These are phyloP conservation scores for Apiotrichum porosum DNA, from an alignment of 1,284 basidiomycete species.

Conservation along the genomic window DNA sequence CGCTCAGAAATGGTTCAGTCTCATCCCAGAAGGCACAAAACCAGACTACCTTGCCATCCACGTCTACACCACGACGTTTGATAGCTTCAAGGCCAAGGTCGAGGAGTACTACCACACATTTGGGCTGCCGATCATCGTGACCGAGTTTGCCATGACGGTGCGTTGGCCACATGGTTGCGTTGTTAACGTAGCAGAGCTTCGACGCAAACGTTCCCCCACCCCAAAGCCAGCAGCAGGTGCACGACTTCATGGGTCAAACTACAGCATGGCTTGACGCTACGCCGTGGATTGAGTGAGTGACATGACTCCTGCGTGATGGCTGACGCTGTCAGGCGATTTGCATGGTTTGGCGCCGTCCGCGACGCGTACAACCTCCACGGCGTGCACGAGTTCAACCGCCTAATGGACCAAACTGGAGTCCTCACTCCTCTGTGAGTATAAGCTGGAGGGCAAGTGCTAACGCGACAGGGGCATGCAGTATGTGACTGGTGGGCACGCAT, in stretches of 20 bases:
- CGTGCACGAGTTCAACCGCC: conserved; percentile 31
- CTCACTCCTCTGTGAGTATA: conserved; percentile 31
- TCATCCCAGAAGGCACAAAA: conserved; percentile 21
- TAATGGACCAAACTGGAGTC: conserved; percentile 29
- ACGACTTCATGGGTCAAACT: conserved; percentile 40
- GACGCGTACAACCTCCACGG: conserved; percentile 25
- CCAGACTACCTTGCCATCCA: conserved; percentile 40
- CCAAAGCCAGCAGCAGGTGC: conserved; percentile 34
- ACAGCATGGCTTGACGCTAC: conserved; percentile 35
- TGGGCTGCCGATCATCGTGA: conserved; percentile 37
- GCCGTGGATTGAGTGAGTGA: conserved; percentile 21
- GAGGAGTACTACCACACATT: conserved; percentile 24
- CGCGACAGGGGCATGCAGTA: conserved; percentile 26
- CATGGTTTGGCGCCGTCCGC: conserved; percentile 15
- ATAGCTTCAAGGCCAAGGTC: conserved; percentile 26
- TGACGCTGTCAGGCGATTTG: conserved; percentile 11
- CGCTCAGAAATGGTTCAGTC: conserved; percentile 18
- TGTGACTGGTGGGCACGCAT: conserved; percentile 23
- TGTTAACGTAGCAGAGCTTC: conserved; percentile 27
- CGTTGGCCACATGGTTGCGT: conserved; percentile 1
- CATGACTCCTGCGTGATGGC: conserved; percentile 1
- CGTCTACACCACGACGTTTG: conserved; percentile 45
- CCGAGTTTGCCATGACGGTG: conserved; percentile 43
- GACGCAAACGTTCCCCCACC: conserved; percentile 35
- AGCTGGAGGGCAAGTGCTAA: too few species aligned